phyloP scores from a whole-genome alignment of 805 yeast species.

The Ogataea methanolica region DNA sequence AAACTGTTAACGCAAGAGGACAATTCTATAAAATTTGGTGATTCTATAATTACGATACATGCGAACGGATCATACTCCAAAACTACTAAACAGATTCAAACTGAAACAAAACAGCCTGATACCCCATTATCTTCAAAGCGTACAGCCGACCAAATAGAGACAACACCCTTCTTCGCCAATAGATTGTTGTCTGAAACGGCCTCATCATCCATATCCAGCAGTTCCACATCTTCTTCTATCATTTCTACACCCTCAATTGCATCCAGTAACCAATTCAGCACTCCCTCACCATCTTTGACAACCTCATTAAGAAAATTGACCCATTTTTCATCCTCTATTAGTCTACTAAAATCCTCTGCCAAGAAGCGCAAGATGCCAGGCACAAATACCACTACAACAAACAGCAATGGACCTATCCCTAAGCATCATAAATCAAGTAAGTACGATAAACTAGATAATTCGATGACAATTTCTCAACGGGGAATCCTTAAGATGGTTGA shows the following conservation, averaged over 20 bases:
- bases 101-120: constrained; percentile 3
- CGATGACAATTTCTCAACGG: constrained; percentile 32
- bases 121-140: constrained; percentile 15
- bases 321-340: neutral
- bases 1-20: constrained; percentile 4
- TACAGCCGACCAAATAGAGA: constrained; percentile 10
- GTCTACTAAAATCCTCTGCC: neutral
- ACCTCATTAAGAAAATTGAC: too few relatives aligned
- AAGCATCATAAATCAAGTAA: constrained; percentile 5
- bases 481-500: constrained; percentile 36
- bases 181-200: neutral
- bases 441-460: constrained; percentile 30
- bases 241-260: constrained; percentile 9
- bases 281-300: too few relatives aligned
- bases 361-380: too few relatives aligned
- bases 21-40: constrained; percentile 9
- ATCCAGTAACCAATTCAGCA: constrained; percentile 2
- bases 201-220: constrained; percentile 8
- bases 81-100: neutral
- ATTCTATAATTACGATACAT: constrained; percentile 1
- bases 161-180: constrained; percentile 3
- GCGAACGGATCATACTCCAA: constrained; percentile 2
- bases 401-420: too few relatives aligned
- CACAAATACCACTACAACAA: too few relatives aligned
- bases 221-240: constrained; percentile 1